Conservation (phyloP, 306 rosid genomes). For the Abrus pulchellus region DNA sequence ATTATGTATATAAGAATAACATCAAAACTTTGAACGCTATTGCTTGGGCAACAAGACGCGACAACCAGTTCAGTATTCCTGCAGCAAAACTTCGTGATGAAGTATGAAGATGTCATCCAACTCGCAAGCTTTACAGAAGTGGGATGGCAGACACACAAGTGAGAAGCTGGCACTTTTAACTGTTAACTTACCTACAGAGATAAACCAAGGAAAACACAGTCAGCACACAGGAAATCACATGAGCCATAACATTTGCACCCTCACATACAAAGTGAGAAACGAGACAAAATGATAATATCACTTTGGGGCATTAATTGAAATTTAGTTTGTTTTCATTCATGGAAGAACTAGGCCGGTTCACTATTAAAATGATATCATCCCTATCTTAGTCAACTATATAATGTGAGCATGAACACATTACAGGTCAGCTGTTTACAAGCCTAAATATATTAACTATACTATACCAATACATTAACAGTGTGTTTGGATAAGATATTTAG, state of each 20-base stretch:
- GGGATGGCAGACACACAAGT: slow-evolving; percentile 1
- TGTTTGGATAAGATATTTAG: too few relatives aligned
- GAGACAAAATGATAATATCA: slow-evolving; percentile 12
- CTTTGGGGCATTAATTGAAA: not conserved
- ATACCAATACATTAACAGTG: not conserved
- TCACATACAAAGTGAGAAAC: not conserved
- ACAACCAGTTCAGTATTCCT: slow-evolving; percentile 2
- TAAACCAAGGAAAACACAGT: slow-evolving; percentile 26
- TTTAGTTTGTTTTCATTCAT: not conserved
- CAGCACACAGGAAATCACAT: slow-evolving; percentile 17
- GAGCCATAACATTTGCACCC: slow-evolving; percentile 1
- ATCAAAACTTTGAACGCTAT: slow-evolving; percentile 8
- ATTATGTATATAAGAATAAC: slow-evolving; percentile 4
- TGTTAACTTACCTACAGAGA: slow-evolving; percentile 47
- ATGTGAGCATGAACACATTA: not conserved
- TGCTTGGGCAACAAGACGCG: not conserved
- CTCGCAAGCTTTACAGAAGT: slow-evolving; percentile 23
- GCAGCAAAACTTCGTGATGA: not conserved
- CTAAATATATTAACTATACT: not conserved
- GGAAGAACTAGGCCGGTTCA: not conserved
- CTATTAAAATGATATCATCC: not conserved
- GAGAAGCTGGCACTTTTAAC: slow-evolving; percentile 3
- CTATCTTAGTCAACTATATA: not conserved
- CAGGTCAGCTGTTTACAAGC: not conserved
- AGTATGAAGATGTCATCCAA: slow-evolving; percentile 6